A percentile compares a stretch with the other conserved stretches of the same genome.
phyloP scores from a whole-genome alignment of 2,329 filamentous ascomycete species.

The Calonectria henricotiae region DNA sequence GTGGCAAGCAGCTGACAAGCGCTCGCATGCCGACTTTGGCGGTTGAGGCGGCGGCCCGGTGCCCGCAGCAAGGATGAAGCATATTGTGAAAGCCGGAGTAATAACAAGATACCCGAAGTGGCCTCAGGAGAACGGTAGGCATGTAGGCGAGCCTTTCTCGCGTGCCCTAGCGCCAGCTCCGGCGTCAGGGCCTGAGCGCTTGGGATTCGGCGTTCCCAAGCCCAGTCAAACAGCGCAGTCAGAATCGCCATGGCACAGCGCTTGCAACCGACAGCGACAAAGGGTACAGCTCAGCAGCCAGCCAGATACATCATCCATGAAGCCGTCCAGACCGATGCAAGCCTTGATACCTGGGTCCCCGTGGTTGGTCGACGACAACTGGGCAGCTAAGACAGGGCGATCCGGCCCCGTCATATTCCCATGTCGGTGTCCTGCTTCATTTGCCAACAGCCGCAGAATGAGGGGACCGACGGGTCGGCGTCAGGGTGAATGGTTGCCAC shows the following conservation, averaged over 20 bases:
- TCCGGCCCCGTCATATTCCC: conserved; percentile 40
- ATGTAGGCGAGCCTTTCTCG: neutral
- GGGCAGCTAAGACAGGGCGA: conserved; percentile 43
- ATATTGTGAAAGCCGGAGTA: conserved; percentile 13
- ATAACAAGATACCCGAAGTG: neutral
- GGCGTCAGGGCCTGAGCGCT: conserved; percentile 34
- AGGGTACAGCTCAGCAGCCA: conserved; percentile 38
- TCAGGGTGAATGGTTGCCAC: conserved; percentile 38
- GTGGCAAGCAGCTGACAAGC: neutral
- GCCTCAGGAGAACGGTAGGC: conserved; percentile 2
- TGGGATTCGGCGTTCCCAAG: conserved; percentile 28
- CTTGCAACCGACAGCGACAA: conserved; percentile 39
- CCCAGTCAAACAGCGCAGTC: conserved; percentile 47
- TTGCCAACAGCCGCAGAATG: conserved; percentile 47
- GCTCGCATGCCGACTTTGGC: neutral
- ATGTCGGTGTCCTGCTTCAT: conserved; percentile 49
- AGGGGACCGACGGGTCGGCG: conserved; percentile 42
- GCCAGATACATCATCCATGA: conserved; percentile 27
- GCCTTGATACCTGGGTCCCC: conserved; percentile 16
- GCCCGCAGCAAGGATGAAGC: conserved; percentile 27
- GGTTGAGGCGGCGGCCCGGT: neutral
- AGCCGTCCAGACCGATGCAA: conserved; percentile 34
- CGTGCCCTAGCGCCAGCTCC: conserved; percentile 22
- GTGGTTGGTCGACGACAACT: conserved; percentile 40
- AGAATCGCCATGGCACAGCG: conserved; percentile 44